phyloP scores from a whole-genome alignment of 2,329 filamentous ascomycete species.

The Diaporthe australafricana region DNA sequence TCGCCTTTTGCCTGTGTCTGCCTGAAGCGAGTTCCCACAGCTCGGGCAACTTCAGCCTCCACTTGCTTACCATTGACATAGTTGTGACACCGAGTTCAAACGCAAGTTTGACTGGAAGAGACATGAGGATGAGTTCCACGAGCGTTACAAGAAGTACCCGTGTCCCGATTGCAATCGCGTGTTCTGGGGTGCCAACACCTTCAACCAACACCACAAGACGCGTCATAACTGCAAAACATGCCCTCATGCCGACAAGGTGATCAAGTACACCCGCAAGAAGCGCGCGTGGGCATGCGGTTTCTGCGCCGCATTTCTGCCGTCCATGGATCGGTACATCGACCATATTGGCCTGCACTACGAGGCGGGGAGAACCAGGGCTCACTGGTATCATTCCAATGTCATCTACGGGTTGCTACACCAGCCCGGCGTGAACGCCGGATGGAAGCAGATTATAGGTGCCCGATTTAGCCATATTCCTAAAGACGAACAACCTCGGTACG shows the following conservation, averaged over 20 bases:
- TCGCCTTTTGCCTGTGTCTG: slow-evolving; percentile 30
- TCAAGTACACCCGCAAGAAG: slow-evolving; percentile 69
- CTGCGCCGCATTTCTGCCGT: slow-evolving; percentile 71
- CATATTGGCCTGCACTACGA: slow-evolving; percentile 78
- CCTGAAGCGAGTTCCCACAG: slow-evolving; percentile 39
- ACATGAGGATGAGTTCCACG: slow-evolving; percentile 77
- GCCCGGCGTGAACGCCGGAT: slow-evolving; percentile 69
- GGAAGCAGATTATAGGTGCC: slow-evolving; percentile 66
- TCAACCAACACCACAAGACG: slow-evolving; percentile 76
- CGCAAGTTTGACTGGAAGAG: slow-evolving; percentile 78
- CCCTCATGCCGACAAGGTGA: slow-evolving; percentile 73
- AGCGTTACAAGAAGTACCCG: slow-evolving; percentile 75
- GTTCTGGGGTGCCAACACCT: slow-evolving; percentile 76
- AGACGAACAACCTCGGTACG: slow-evolving; percentile 66
- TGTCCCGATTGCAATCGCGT: slow-evolving; percentile 76
- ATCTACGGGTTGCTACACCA: slow-evolving; percentile 77
- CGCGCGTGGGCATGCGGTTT: slow-evolving; percentile 78
- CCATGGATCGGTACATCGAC: slow-evolving; percentile 75
- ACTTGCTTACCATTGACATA: slow-evolving; percentile 57
- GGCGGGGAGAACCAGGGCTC: slow-evolving; percentile 69
- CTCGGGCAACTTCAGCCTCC: neutral
- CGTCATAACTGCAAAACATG: slow-evolving; percentile 73
- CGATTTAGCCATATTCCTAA: slow-evolving; percentile 57
- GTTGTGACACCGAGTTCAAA: slow-evolving; percentile 71
- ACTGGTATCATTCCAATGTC: slow-evolving; percentile 78